phyloP scores from a whole-genome alignment of 2,329 filamentous ascomycete genomes.

The Aspergillus glaucus region DNA sequence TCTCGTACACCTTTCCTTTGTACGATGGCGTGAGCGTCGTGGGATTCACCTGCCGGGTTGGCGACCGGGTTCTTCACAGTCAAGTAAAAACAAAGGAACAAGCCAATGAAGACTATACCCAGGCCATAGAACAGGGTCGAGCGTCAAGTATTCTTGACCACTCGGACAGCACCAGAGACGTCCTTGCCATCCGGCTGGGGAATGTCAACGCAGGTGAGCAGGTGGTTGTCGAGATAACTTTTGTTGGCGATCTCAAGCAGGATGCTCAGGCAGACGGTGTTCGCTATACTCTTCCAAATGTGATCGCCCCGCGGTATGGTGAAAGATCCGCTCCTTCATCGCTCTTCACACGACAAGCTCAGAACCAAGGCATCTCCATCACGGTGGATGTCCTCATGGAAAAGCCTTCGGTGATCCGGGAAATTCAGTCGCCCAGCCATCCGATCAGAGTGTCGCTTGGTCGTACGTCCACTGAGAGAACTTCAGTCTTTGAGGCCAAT shows the following conservation, averaged over 20 bases:
- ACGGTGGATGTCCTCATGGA: constrained; percentile 57
- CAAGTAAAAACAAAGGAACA: constrained; percentile 60
- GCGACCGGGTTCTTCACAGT: constrained; percentile 50
- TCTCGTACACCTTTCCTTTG: constrained; percentile 63
- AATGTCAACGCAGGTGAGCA: constrained; percentile 57
- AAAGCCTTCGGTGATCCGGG: constrained; percentile 51
- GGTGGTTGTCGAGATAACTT: constrained; percentile 57
- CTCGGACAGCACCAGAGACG: constrained; percentile 53
- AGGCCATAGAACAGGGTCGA: constrained; percentile 54
- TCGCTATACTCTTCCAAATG: constrained; percentile 62
- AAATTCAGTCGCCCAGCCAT: constrained; percentile 61
- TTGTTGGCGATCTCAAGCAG: constrained; percentile 66
- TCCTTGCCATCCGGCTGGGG: constrained; percentile 62
- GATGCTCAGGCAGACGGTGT: constrained; percentile 62
- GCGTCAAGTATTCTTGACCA: constrained; percentile 62
- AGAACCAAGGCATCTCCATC: constrained; percentile 44
- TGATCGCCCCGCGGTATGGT: constrained; percentile 63
- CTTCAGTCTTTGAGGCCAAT: constrained; percentile 47
- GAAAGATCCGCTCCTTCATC: not conserved
- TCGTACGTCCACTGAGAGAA: constrained; percentile 43
- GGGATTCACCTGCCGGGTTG: constrained; percentile 60
- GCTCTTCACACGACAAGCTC: not conserved
- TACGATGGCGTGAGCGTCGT: constrained; percentile 68
- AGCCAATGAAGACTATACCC: constrained; percentile 54
- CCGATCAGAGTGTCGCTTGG: constrained; percentile 61